Base-by-base conservation (phyloP, 495 filamentous ascomycete genomes). In the Rhizodiscina lignyota region DNA sequence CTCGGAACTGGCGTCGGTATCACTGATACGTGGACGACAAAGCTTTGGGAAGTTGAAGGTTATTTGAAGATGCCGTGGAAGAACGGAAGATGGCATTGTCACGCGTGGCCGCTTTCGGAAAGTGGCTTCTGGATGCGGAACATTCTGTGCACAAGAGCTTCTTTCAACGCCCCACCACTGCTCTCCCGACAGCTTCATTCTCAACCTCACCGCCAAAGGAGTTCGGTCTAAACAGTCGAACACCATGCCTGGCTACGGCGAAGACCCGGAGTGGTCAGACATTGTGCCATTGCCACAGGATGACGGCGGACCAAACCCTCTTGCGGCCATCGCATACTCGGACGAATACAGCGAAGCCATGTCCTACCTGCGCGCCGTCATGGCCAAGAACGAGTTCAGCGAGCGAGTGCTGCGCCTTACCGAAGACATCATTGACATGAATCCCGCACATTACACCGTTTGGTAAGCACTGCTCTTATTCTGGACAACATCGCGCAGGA, bases 401-500 rank as follows among this genome's bases (percentile, higher is more conserved):
- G 67, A 76, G 23, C 68, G 89, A 28, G 82, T 74, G 21, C 59
- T 97, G 18, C 62, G 63, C n/a, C 70, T 97, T 31, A 96, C 89
- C 2, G 74, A 82, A 43, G 71, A 86, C 50, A 74, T 96, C 38
- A 96, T 96, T 50, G 56, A 61, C 13, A 71, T 94, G 69, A 97
- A 97, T 55, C 83, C 89, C 4, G 83, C 87, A 6, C 91, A 96
- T 55, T 97, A 97, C 60, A 97, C 91, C 4, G 83, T 96, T 37
- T 97, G 89, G 89, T 77, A 53, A 43, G 54, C 21, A 16, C n/a
- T 23, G 4, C 23, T 18, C 2, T 32, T 20, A n/a, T 23, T 24
- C 3, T 16, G 18, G 17, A 36, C 16, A 37, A 4, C 17, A 29
- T 23, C 37, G n/a, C n/a, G n/a, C n/a, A n/a, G n/a, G n/a, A n/a